Conservation (phyloP, 2,329 filamentous ascomycete species). For the Davidsoniella australis region DNA sequence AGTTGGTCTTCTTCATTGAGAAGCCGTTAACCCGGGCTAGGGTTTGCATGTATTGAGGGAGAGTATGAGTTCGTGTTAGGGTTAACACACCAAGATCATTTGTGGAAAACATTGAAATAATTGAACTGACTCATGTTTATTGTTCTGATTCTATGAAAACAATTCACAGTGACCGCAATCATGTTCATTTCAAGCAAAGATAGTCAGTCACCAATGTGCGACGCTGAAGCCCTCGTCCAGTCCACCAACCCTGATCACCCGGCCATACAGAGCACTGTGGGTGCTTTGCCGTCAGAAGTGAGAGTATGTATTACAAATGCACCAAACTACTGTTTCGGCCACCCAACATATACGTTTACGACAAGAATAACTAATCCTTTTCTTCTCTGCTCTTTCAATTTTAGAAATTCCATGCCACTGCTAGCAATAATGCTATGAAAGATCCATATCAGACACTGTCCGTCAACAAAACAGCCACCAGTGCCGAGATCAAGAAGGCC, state of each 20-base stretch:
- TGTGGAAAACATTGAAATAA: neutral
- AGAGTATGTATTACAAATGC: conserved; percentile 6
- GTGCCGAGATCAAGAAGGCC: conserved; percentile 88
- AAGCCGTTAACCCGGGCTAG: neutral
- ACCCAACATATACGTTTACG: neutral
- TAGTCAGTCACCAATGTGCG: neutral
- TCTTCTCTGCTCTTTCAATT: neutral
- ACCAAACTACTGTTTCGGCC: neutral
- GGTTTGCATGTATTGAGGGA: neutral
- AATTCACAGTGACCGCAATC: neutral
- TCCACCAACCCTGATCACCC: conserved; percentile 67
- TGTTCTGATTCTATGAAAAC: neutral
- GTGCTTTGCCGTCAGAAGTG: neutral
- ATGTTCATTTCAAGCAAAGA: too few species aligned
- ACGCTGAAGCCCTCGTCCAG: conserved; percentile 27
- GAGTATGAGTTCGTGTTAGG: neutral
- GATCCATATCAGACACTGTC: conserved; percentile 83
- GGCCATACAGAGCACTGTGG: conserved; percentile 33
- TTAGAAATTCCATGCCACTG: conserved; percentile 46
- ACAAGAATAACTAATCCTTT: neutral
- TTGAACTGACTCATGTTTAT: neutral
- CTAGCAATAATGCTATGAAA: conserved; percentile 33
- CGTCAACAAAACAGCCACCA: conserved; percentile 62
- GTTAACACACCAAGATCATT: neutral
- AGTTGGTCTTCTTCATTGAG: too few species aligned